These are phyloP conservation scores for Tuber magnatum DNA, from an alignment of 495 filamentous ascomycete species.

Conservation along the genomic window DNA sequence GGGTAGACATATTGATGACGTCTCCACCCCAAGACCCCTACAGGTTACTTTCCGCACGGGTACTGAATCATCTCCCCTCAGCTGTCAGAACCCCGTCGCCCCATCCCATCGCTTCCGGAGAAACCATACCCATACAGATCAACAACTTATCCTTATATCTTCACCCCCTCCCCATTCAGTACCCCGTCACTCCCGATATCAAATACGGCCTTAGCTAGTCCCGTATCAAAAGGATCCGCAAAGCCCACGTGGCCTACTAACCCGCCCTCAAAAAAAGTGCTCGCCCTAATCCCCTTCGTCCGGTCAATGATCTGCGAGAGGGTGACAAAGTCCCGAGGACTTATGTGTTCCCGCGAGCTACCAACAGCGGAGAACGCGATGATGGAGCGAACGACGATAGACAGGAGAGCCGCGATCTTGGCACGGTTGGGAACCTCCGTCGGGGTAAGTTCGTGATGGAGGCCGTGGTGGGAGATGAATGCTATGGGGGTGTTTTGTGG, in stretches of 20 bases:
- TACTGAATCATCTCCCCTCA: conserved; percentile 56
- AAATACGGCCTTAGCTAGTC: conserved; percentile 62
- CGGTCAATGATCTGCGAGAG: conserved; percentile 96
- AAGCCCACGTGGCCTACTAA: conserved; percentile 93
- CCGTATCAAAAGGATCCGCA: conserved; percentile 84
- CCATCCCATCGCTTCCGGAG: not conserved
- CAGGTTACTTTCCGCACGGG: conserved; percentile 85
- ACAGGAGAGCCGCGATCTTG: conserved; percentile 90
- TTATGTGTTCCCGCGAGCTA: conserved; percentile 77
- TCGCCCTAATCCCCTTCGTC: conserved; percentile 86
- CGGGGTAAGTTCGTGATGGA: conserved; percentile 78
- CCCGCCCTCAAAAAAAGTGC: conserved; percentile 92
- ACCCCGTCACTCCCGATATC: conserved; percentile 41
- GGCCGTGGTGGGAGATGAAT: conserved; percentile 87
- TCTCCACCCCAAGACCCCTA: conserved; percentile 87
- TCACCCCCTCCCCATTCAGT: conserved; percentile 69
- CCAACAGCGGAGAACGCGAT: conserved; percentile 95
- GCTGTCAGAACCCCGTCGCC: not conserved
- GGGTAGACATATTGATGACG: conserved; percentile 93
- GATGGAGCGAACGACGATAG: conserved; percentile 77
- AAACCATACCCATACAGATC: conserved; percentile 74
- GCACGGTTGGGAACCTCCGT: conserved; percentile 86
- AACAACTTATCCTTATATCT: conserved; percentile 69
- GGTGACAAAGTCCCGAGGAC: conserved; percentile 90
- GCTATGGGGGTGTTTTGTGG: conserved; percentile 68